These are phyloP conservation scores for Nakaseomyces nivariensis DNA, from an alignment of 1,139 yeast species.

Conservation along the genomic window DNA sequence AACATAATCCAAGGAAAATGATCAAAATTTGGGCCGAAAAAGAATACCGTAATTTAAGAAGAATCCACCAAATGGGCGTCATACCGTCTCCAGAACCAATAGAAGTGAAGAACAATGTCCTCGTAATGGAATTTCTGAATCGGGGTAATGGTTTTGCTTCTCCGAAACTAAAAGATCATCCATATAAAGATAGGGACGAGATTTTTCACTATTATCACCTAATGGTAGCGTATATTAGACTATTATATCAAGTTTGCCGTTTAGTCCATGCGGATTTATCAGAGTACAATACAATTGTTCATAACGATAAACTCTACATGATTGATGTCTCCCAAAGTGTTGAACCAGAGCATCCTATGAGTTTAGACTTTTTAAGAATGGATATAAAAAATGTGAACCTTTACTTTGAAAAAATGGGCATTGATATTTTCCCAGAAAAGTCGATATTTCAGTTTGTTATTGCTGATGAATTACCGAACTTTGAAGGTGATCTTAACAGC, in stretches of 20 bases:
- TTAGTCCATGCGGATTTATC: slow-evolving; percentile 95
- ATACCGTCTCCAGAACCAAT: slow-evolving; percentile 91
- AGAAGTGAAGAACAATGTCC: slow-evolving; percentile 78
- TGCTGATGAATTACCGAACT: slow-evolving; percentile 30
- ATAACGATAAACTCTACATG: slow-evolving; percentile 67
- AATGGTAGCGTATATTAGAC: slow-evolving; percentile 74
- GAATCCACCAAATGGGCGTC: slow-evolving; percentile 59
- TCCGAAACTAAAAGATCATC: slow-evolving; percentile 78
- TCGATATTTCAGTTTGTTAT: slow-evolving; percentile 68
- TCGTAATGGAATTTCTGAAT: slow-evolving; percentile 87
- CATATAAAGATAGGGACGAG: slow-evolving; percentile 53
- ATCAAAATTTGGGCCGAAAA: slow-evolving; percentile 98
- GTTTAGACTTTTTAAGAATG: slow-evolving; percentile 89
- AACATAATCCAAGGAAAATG: slow-evolving; percentile 94
- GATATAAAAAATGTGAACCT: slow-evolving; percentile 93
- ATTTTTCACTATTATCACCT: slow-evolving; percentile 62
- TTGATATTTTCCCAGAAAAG: slow-evolving; percentile 72
- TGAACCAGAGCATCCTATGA: slow-evolving; percentile 97
- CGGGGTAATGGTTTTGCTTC: slow-evolving; percentile 59
- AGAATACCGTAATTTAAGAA: slow-evolving; percentile 83
- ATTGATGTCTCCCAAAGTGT: slow-evolving; percentile 97
- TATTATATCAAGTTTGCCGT: slow-evolving; percentile 78
- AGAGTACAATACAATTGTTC: slow-evolving; percentile 88
- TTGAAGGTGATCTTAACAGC: slow-evolving; percentile 37
- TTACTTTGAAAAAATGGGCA: slow-evolving; percentile 64